Conservation (phyloP, 306 rosid species). For the Castanea sativa region DNA sequence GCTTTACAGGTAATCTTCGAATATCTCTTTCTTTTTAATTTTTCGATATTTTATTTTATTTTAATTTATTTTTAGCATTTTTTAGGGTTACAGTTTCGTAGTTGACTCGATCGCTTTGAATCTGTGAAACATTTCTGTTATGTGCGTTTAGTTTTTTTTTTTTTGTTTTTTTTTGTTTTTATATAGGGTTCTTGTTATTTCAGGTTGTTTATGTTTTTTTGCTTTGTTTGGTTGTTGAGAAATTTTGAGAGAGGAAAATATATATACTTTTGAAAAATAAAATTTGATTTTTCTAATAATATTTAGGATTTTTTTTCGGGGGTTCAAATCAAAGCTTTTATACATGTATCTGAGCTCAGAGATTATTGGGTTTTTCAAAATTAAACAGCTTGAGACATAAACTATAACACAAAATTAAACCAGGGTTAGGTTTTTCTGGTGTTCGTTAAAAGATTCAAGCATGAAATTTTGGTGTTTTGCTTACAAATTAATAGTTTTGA, state of each 20-base stretch:
- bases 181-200: neutral
- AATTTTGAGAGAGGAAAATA: neutral
- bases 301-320: neutral
- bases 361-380: neutral
- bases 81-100: neutral
- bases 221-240: constrained; percentile 1
- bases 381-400: neutral
- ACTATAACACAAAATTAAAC: neutral
- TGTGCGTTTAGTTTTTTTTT: neutral
- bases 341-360: neutral
- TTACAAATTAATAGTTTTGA: neutral
- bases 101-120: neutral
- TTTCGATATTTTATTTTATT: neutral
- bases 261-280: neutral
- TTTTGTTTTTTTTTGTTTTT: neutral
- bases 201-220: neutral
- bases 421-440: too few relatives aligned
- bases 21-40: constrained; percentile 1
- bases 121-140: neutral
- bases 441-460: too few relatives aligned
- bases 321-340: neutral
- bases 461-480: neutral
- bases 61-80: neutral
- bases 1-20: constrained; percentile 17
- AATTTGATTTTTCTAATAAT: neutral